A percentile compares a stretch with the other conserved stretches of the same genome.
Evolutionary conservation across 2,329 filamentous ascomycete species (phyloP).

Genomic region (Colletotrichum caudatum): DNA sequence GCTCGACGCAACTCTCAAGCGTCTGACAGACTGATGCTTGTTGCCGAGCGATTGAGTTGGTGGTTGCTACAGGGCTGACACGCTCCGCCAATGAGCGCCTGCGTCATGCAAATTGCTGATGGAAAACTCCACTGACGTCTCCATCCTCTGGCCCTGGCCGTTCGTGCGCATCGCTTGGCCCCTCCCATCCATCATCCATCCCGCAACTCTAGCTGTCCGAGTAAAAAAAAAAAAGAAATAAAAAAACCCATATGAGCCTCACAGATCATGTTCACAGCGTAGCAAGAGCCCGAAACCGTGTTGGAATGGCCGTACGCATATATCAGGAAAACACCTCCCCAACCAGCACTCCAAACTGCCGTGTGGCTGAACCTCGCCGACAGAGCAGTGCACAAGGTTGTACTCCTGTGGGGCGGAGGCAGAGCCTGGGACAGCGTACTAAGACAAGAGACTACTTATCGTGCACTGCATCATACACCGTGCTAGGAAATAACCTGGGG

Average conservation of each 20-base stretch:
- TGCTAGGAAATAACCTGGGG: no score
- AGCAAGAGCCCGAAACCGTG: background rate
- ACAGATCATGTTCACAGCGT: background rate
- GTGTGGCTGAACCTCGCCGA: background rate
- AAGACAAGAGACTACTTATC: no score
- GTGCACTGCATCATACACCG: no score
- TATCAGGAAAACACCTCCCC: background rate
- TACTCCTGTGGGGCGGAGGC: no score
- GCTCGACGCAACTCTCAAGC: background rate
- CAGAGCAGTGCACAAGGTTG: no score
- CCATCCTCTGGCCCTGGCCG: conserved; percentile 7
- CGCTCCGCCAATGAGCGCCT: conserved; percentile 26
- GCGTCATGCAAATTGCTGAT: conserved; percentile 23
- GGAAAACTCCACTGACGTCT: conserved; percentile 1
- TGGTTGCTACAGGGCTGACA: conserved; percentile 30
- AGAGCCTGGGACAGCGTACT: no score
- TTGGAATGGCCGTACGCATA: background rate
- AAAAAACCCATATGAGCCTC: background rate
- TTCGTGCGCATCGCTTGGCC: conserved; percentile 8
- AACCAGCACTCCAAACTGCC: background rate
- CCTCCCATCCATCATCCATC: background rate
- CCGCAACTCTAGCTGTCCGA: background rate
- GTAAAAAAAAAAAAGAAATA: background rate
- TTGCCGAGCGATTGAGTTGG: background rate
- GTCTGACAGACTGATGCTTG: background rate